Conservation (phyloP, 2,329 filamentous ascomycete genomes). For the Diaporthe eres region DNA sequence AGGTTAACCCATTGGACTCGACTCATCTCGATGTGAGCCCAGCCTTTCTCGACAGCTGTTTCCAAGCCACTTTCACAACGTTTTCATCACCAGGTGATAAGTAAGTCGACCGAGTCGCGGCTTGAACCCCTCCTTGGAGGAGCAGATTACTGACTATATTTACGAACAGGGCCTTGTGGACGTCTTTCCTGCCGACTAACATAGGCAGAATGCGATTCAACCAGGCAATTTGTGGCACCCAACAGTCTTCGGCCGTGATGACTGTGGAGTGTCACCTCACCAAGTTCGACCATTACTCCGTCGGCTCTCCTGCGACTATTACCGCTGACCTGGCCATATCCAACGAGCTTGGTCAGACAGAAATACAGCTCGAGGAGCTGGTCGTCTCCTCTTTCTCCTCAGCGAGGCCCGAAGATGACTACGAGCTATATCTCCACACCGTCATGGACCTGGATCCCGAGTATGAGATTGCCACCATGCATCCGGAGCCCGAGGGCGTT, state of each 20-base stretch:
- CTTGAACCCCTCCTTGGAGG: background rate
- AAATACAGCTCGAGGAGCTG: slow-evolving; percentile 52
- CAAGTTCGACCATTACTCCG: slow-evolving; percentile 45
- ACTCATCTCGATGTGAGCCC: slow-evolving; percentile 55
- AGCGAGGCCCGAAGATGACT: slow-evolving; percentile 50
- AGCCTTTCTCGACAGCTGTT: slow-evolving; percentile 57
- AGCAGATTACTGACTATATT: background rate
- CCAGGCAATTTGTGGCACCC: slow-evolving; percentile 46
- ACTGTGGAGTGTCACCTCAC: slow-evolving; percentile 52
- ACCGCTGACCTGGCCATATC: slow-evolving; percentile 55
- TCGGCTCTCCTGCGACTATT: slow-evolving; percentile 48
- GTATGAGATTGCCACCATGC: slow-evolving; percentile 51
- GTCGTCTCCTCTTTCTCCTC: slow-evolving; percentile 51
- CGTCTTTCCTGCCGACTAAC: slow-evolving; percentile 55
- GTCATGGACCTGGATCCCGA: slow-evolving; percentile 57
- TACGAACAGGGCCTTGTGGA: slow-evolving; percentile 55
- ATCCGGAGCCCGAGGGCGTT: slow-evolving; percentile 5
- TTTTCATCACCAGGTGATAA: slow-evolving; percentile 57
- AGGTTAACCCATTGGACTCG: slow-evolving; percentile 53
- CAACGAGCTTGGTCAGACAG: slow-evolving; percentile 50
- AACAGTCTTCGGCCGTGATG: slow-evolving; percentile 41
- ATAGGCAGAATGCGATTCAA: slow-evolving; percentile 56
- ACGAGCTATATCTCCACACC: slow-evolving; percentile 54
- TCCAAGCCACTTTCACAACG: slow-evolving; percentile 59
- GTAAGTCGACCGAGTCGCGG: slow-evolving; percentile 43